Evolutionary conservation across 257 asterid genomes (phyloP).

Genomic region (Fraxinus cuspidata): DNA sequence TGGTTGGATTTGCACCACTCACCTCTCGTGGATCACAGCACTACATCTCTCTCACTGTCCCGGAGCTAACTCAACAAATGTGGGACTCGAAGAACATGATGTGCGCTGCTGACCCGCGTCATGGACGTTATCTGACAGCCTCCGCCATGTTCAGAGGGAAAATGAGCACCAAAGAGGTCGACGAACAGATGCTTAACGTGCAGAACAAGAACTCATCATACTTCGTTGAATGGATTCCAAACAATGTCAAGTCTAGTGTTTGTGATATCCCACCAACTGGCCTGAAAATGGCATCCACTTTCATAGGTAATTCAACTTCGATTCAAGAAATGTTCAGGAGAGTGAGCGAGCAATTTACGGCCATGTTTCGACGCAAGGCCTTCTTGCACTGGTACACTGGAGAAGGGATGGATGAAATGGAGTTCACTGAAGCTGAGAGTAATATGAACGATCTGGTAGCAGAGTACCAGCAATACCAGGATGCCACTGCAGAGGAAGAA

Average conservation of each 20-base stretch:
- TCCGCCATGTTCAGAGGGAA: constrained; percentile 90
- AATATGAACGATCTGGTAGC: constrained; percentile 90
- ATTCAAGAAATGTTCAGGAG: constrained; percentile 88
- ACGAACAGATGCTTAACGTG: constrained; percentile 87
- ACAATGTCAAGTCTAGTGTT: constrained; percentile 87
- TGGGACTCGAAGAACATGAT: constrained; percentile 94
- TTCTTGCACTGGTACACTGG: constrained; percentile 96
- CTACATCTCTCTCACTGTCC: constrained; percentile 80
- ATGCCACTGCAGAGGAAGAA: constrained; percentile 84
- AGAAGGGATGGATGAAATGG: constrained; percentile 93
- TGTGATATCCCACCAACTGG: constrained; percentile 83
- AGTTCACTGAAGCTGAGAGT: constrained; percentile 89
- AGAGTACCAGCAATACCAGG: constrained; percentile 88
- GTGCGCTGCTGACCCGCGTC: constrained; percentile 94
- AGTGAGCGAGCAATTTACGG: constrained; percentile 91
- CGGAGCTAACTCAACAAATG: constrained; percentile 87
- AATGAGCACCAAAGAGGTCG: constrained; percentile 93
- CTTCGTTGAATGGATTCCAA: constrained; percentile 90
- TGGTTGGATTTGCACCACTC: constrained; percentile 92
- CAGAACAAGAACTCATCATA: constrained; percentile 92
- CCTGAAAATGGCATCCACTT: constrained; percentile 75
- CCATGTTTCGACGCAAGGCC: constrained; percentile 88
- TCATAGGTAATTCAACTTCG: constrained; percentile 79
- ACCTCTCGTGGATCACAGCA: constrained; percentile 89
- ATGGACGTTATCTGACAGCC: constrained; percentile 80